Evolutionary conservation across 345 rosid genomes (phyloP).

Genomic region (Ceriops tagal): DNA sequence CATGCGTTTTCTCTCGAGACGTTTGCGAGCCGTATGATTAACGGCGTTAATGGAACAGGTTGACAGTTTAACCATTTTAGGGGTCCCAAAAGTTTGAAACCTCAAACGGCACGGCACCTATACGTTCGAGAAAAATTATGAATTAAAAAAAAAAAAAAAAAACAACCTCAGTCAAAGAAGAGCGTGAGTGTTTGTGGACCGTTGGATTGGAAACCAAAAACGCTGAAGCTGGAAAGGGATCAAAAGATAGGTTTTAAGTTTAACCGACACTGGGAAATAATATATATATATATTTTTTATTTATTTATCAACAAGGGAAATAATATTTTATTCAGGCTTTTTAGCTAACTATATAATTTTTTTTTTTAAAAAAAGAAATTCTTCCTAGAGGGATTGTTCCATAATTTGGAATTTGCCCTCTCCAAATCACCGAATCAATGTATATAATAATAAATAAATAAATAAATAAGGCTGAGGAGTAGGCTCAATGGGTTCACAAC

Average conservation of each 20-base stretch:
- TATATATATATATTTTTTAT: too few relatives aligned
- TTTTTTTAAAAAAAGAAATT: not conserved
- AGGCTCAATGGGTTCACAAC: conserved; percentile 8
- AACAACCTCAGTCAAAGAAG: conserved; percentile 16
- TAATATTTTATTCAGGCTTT: not conserved
- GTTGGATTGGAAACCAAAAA: conserved; percentile 24
- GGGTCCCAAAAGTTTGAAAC: conserved; percentile 45
- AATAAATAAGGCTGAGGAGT: conserved; percentile 1
- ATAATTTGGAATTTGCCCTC: too few relatives aligned
- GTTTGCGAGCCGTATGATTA: conserved; percentile 14
- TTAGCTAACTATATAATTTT: not conserved
- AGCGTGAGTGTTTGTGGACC: conserved; percentile 28
- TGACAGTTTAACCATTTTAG: conserved; percentile 18
- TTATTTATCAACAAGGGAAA: not conserved
- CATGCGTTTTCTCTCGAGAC: not conserved
- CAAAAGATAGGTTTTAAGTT: too few relatives aligned
- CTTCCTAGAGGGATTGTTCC: not conserved
- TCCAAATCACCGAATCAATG: too few relatives aligned
- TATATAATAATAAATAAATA: not conserved
- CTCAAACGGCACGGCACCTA: conserved; percentile 88
- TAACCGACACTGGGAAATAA: too few relatives aligned
- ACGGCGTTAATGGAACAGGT: conserved; percentile 37
- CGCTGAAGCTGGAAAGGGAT: conserved; percentile 11
- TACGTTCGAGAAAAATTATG: not conserved
- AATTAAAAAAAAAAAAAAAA: not conserved